Evolutionary conservation across 345 rosid genomes (phyloP), one percentile per base, ranked within the genome.

Genomic region (Citrus sp.): DNA sequence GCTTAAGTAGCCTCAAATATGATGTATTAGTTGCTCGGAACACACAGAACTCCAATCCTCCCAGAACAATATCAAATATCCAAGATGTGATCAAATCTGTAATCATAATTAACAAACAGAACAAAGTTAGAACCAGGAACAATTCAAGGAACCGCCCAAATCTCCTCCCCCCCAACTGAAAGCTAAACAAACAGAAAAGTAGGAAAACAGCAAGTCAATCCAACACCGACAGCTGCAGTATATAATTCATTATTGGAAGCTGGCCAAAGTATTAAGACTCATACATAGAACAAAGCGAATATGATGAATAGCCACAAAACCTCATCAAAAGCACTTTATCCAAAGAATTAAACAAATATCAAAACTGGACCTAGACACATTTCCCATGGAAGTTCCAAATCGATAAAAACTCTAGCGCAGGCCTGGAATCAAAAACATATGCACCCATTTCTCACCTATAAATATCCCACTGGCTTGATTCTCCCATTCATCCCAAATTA

Each of bases 71-170:
- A 73, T 73, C 32, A 61, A 63, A 54, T 68, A 73, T 74, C 74
- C 83, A 59, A 74, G 76, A 69, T 68, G 19, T 72, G 60, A 76
- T 68, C 65, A 40, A 76, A 42, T 63, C 94, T 84, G 87, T 55
- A 80, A 27, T 55, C 67, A 72, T 68, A 77, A 65, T 67, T 42
- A 60, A 77, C 19, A 80, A 30, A 68, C 40, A 34, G 56, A 67
- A 66, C 63, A 60, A 60, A 64, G n/a, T 80, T 12, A 76, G 70
- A 70, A 62, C 28, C 38, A 30, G 63, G 72, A 77, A 68, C 28
- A 13, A 54, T 54, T 8, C 35, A 73, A 25, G 6, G 2, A 35
- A 42, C 51, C 51, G 59, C 27, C 16, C 27, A 25, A 35, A 61
- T 24, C 30, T 13, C 25, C 75, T 4, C 21, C 22, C 22, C 24